Conservation (phyloP, 129 eudicot genomes). For the Apium graveolens region DNA sequence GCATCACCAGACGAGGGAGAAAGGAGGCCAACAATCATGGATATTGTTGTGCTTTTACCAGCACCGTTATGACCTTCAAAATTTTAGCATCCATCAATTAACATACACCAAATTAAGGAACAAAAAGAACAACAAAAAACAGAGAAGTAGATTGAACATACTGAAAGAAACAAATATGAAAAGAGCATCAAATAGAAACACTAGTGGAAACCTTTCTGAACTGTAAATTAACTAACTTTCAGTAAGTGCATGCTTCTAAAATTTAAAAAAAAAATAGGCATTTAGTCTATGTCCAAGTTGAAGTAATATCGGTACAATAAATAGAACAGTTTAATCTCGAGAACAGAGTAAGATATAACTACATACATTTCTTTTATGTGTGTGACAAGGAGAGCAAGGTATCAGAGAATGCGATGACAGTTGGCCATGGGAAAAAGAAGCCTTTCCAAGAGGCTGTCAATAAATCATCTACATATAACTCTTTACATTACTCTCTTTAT, state of each 20-base stretch:
- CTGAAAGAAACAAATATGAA: slow-evolving; percentile 9
- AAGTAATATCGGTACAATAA: neutral
- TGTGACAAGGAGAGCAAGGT: neutral
- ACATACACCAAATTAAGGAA: neutral
- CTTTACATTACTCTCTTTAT: neutral
- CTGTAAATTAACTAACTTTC: neutral
- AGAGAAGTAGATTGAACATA: neutral
- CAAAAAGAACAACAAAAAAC: neutral
- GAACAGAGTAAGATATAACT: neutral
- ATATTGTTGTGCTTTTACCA: slow-evolving; percentile 97
- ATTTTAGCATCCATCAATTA: neutral
- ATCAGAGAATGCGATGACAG: neutral
- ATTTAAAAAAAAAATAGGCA: neutral
- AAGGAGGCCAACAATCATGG: slow-evolving; percentile 99
- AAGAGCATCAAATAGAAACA: neutral
- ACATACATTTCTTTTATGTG: neutral
- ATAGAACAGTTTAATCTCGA: neutral
- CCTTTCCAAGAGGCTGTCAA: neutral
- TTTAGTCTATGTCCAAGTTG: neutral
- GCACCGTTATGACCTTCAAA: slow-evolving; percentile 96
- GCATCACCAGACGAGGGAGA: slow-evolving; percentile 98
- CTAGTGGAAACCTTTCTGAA: neutral
- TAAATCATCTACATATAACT: neutral
- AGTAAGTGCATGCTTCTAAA: neutral
- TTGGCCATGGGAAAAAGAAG: neutral